Percentiles rank a stretch among this genome's conserved stretches.
These are phyloP conservation scores for Hypoxylon sp. DNA, from an alignment of 2,329 filamentous ascomycete genomes.

Conservation along the genomic window DNA sequence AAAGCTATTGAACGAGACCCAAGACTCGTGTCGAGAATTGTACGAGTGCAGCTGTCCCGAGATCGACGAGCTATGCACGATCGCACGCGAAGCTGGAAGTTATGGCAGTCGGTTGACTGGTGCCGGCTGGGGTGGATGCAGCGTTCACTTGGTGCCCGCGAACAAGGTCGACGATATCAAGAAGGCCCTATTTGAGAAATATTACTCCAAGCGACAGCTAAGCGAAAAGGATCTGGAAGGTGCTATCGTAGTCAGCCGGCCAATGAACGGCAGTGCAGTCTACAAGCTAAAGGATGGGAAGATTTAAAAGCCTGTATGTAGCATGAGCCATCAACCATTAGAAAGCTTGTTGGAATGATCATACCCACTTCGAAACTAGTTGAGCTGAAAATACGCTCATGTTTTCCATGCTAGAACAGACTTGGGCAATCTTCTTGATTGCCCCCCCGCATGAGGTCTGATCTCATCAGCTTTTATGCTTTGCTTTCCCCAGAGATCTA, in stretches of 20 bases:
- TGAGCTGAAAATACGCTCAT: too few relatives aligned
- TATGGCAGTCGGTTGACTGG: slow-evolving; percentile 89
- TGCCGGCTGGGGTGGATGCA: slow-evolving; percentile 96
- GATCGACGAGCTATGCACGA: slow-evolving; percentile 85
- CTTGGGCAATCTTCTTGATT: too few relatives aligned
- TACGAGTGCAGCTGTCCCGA: slow-evolving; percentile 95
- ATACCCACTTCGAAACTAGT: too few relatives aligned
- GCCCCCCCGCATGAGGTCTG: too few relatives aligned
- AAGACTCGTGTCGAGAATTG: slow-evolving; percentile 83
- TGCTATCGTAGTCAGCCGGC: slow-evolving; percentile 89
- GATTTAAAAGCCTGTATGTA: too few relatives aligned
- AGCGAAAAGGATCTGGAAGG: slow-evolving; percentile 76
- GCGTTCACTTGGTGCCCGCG: slow-evolving; percentile 88
- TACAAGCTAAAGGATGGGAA: slow-evolving; percentile 49
- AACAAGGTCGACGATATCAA: slow-evolving; percentile 82
- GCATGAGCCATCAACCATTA: too few relatives aligned
- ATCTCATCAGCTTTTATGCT: too few relatives aligned
- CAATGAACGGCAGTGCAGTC: slow-evolving; percentile 75
- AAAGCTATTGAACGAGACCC: slow-evolving; percentile 86
- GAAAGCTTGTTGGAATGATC: too few relatives aligned
- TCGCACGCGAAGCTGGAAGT: slow-evolving; percentile 80
- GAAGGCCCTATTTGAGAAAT: slow-evolving; percentile 79
- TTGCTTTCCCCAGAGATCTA: too few relatives aligned
- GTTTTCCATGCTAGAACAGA: too few relatives aligned
- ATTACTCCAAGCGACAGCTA: slow-evolving; percentile 75